Conservation (phyloP, 768 basidiomycete species). For the Stropharia rugosoannulata region DNA sequence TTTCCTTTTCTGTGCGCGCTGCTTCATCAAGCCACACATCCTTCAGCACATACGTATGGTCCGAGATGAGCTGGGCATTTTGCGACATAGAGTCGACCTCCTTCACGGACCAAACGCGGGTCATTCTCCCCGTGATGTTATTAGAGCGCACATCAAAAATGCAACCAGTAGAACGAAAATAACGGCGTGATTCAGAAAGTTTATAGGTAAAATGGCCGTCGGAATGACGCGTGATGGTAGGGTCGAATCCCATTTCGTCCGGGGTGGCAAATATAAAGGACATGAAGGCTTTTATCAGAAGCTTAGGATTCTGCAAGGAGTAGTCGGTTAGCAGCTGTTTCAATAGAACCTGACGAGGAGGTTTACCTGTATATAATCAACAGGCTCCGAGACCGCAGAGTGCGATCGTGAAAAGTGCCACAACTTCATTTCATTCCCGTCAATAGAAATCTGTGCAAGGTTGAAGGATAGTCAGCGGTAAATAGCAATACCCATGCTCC, state of each 20-base stretch:
- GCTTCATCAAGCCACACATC: not conserved
- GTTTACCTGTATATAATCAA: not conserved
- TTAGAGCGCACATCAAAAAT: not conserved
- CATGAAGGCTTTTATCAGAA: not conserved
- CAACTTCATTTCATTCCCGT: not conserved
- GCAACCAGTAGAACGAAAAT: not conserved
- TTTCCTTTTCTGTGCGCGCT: slow-evolving; percentile 1
- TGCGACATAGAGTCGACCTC: not conserved
- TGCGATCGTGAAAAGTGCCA: not conserved
- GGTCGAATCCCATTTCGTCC: not conserved
- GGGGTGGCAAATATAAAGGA: not conserved
- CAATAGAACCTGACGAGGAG: not conserved
- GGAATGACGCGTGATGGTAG: not conserved
- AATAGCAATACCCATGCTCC: too few species aligned
- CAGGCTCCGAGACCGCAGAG: not conserved
- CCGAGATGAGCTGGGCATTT: not conserved
- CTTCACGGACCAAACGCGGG: not conserved
- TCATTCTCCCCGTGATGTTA: not conserved
- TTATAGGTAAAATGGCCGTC: too few species aligned
- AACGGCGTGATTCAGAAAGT: not conserved
- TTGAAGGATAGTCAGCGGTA: too few species aligned
- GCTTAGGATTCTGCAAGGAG: not conserved
- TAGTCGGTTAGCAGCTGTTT: not conserved
- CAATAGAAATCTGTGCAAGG: not conserved
- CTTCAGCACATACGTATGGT: not conserved